Evolutionary conservation across 2,329 filamentous ascomycete species (phyloP).

Genomic region (Paecilomyces niveus): DNA sequence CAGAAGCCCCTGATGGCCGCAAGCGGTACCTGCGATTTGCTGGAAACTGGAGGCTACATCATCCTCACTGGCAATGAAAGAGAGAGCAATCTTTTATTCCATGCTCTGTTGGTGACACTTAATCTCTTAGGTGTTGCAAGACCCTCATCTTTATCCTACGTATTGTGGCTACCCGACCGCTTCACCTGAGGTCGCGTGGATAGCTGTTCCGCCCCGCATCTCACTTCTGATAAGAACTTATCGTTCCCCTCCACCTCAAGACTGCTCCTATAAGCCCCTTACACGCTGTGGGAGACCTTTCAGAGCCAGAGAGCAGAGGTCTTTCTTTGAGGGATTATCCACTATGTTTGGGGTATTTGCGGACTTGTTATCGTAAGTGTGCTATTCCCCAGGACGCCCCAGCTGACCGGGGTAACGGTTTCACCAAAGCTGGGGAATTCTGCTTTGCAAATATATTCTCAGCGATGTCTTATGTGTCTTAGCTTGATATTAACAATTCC

Average conservation of each 20-base stretch:
- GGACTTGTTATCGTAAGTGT: constrained; percentile 67
- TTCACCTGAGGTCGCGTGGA: neutral
- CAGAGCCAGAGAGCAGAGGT: neutral
- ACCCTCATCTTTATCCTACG: neutral
- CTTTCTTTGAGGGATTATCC: constrained; percentile 1
- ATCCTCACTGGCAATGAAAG: neutral
- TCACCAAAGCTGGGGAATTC: neutral
- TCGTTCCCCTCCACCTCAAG: neutral
- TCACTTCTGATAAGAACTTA: neutral
- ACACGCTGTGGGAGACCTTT: neutral
- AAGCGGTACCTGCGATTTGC: neutral
- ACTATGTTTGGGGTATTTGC: constrained; percentile 72
- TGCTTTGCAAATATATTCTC: neutral
- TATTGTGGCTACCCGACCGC: neutral
- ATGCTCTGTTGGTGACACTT: neutral
- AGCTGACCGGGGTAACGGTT: neutral
- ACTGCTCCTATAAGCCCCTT: neutral
- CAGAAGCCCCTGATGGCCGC: neutral
- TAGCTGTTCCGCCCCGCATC: neutral
- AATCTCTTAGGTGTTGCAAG: neutral
- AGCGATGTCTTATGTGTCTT: neutral
- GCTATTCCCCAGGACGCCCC: constrained; percentile 2
- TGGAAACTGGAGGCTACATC: neutral
- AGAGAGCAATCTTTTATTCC: neutral
- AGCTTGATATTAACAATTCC: constrained; percentile 16